Evolutionary conservation across 2,329 filamentous ascomycete genomes (phyloP), one percentile per base, ranked within the genome.

Genomic region (Cytospora mali): DNA sequence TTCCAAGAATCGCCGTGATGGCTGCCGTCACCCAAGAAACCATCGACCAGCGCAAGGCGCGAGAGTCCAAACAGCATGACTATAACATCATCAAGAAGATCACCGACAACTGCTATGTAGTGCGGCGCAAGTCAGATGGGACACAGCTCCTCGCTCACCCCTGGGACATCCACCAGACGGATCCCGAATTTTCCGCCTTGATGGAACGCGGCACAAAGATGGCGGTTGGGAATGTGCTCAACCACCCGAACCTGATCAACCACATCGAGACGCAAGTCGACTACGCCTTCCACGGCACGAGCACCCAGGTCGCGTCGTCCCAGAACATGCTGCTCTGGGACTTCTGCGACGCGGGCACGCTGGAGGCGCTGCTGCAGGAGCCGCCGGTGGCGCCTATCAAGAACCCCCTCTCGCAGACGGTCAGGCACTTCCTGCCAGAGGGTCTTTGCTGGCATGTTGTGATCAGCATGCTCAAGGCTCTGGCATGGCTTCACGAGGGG

Each of bases 371-470:
- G 13, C 52, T 72, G 2, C 68, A 72, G 18, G 66, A 72, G 28
- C 67, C 68, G 57, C 61, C 64, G 28, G n/a, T 64, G 31, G 14
- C 64, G 5, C 64, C 68, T 18, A 48, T 66, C 39, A 63, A 60
- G 2, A 48, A 60, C 5, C 7, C 18, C 18, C n/a, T n/a, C 35
- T 33, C 49, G n/a, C n/a, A 54, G 23, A 33, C 31, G 23, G 52
- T 59, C 39, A 39, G 39, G 27, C 70, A 69, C 14, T 81, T 80
- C 65, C 69, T 84, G 14, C 82, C 82, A 0, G 83, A 86, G 67
- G 75, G 76, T 2, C 73, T 86, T 14, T 82, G 82, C 66, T 86
- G 83, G 83, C 83, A 86, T 67, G 82, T 86, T 10, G 73, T 81
- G 14, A 69, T 74, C 13, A 80, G 78, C 9, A 70, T 85, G 53